These are phyloP conservation scores for Coemansia sp. DNA, from an alignment of 192 early-diverging fungal species.

Conservation along the genomic window DNA sequence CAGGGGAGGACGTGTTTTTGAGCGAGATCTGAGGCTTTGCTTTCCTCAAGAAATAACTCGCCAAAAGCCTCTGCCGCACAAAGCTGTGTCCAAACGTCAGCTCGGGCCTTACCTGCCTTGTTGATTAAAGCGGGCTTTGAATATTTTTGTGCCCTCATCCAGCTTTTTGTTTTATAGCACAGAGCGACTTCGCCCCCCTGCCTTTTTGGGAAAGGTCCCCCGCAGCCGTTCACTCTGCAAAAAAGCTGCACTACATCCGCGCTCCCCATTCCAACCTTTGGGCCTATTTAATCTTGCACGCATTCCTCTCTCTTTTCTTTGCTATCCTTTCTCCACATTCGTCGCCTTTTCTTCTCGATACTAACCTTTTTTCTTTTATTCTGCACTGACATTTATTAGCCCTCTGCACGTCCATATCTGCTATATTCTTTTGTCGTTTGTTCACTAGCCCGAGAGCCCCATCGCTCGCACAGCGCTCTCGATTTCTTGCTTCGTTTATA, in stretches of 20 bases:
- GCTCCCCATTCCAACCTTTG: slow-evolving; percentile 10
- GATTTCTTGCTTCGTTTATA: neutral
- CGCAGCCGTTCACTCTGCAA: slow-evolving; percentile 5
- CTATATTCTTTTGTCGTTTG: neutral
- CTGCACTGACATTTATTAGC: slow-evolving; percentile 2
- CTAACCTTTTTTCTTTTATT: slow-evolving; percentile 2
- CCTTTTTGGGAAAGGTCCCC: slow-evolving; percentile 16
- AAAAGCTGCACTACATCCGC: slow-evolving; percentile 14
- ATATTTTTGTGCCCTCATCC: slow-evolving; percentile 29
- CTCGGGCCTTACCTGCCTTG: neutral
- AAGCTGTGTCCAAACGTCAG: neutral
- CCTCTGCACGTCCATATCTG: slow-evolving; percentile 6
- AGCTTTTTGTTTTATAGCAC: slow-evolving; percentile 4
- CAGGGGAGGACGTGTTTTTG: neutral
- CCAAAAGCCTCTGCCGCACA: neutral
- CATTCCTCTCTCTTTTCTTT: slow-evolving; percentile 19
- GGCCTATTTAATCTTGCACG: slow-evolving; percentile 17
- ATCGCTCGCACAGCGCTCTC: neutral
- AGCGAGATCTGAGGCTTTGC: neutral
- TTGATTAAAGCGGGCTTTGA: slow-evolving; percentile 48
- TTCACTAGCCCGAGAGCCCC: neutral
- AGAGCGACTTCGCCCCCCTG: slow-evolving; percentile 7
- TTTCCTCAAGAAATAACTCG: neutral
- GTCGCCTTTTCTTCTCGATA: neutral
- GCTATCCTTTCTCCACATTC: slow-evolving; percentile 15